Evolutionary conservation across 139 green algal species (phyloP), one percentile per base, ranked within the genome.

Genomic region (Nannochloris sp.): DNA sequence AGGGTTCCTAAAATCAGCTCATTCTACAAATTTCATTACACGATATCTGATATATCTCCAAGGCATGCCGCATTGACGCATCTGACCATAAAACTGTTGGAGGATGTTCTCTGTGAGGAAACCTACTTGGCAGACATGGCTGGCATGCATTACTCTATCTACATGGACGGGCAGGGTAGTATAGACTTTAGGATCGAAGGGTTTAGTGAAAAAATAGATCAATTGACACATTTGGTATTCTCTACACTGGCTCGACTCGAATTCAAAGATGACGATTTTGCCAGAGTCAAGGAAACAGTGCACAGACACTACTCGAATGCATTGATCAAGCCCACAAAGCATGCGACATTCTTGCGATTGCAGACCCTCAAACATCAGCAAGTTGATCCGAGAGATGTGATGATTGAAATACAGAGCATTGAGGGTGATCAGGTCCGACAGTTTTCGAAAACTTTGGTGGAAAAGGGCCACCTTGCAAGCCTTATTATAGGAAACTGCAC

Each of bases 191-290:
- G 78, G 27, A 63, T 97, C 12, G 71, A 87, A 4, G 92, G 92
- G 29, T 98, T 96, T 75, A 93, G 67, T 48, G 75, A 97, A 73
- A 90, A 89, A 71, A 78, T 97, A 68, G 74, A 72, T 2, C 21
- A 79, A 37, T 81, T 97, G 27, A 68, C 70, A 2, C 0, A 24
- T 5, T 63, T 64, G 15, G 60, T 97, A 56, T 86, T 95, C 57
- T 10, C 66, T 23, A 49, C 60, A 3, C 68, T 96, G 53, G 68
- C 76, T 18, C 40, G 0, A 18, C 57, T 86, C 12, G 24, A 66
- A 54, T 54, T 78, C 16, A 62, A 69, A 5, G 37, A 40, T 1
- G 56, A 68, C 5, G 21, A 54, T 5, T 93, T 90, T 63, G 37
- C 24, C 0, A 64, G 71, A 0, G 79, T 91, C 50, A 70, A 83